Percentiles rank a stretch among this genome's conserved stretches.
Evolutionary conservation across 805 yeast species (phyloP).

Genomic region (Zygosaccharomyces bailii): DNA sequence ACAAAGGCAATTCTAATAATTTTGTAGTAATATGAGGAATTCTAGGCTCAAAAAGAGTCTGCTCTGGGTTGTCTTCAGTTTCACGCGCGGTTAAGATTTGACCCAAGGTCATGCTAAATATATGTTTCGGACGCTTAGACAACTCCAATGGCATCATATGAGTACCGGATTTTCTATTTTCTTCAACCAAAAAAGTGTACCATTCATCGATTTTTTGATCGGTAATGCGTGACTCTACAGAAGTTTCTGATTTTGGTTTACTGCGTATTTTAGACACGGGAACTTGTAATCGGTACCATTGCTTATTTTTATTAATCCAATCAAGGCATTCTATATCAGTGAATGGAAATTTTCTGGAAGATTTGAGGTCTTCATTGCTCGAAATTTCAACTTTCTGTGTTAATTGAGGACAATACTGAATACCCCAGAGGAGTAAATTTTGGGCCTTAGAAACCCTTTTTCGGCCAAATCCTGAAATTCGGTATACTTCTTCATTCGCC

Average conservation of each 20-base stretch:
- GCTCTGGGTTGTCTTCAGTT: background rate
- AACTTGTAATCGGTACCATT: conserved; percentile 28
- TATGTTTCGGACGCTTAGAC: conserved; percentile 9
- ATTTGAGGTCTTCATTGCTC: conserved; percentile 10
- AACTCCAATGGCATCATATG: conserved; percentile 8
- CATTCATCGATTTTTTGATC: conserved; percentile 20
- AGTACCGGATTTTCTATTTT: background rate
- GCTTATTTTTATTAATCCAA: conserved; percentile 26
- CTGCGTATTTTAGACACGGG: conserved; percentile 11
- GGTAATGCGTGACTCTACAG: background rate
- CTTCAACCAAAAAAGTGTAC: conserved; percentile 15
- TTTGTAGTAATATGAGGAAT: conserved; percentile 25
- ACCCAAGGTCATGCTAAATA: conserved; percentile 30
- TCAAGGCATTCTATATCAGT: conserved; percentile 27
- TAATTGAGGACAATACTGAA: conserved; percentile 22
- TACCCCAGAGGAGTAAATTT: conserved; percentile 27
- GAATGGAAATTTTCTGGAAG: conserved; percentile 25
- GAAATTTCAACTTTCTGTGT: conserved; percentile 12
- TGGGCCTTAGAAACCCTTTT: conserved; percentile 28
- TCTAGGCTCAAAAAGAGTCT: conserved; percentile 25
- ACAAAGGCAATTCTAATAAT: conserved; percentile 24
- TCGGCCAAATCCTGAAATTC: conserved; percentile 30
- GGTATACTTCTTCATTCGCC: conserved; percentile 14
- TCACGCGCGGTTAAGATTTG: conserved; percentile 18
- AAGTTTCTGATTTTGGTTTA: background rate